Percentiles rank a stretch among this genome's conserved stretches.
Evolutionary conservation across 169 alveolate species (phyloP).

Genomic region (Eimeria acervulina): DNA sequence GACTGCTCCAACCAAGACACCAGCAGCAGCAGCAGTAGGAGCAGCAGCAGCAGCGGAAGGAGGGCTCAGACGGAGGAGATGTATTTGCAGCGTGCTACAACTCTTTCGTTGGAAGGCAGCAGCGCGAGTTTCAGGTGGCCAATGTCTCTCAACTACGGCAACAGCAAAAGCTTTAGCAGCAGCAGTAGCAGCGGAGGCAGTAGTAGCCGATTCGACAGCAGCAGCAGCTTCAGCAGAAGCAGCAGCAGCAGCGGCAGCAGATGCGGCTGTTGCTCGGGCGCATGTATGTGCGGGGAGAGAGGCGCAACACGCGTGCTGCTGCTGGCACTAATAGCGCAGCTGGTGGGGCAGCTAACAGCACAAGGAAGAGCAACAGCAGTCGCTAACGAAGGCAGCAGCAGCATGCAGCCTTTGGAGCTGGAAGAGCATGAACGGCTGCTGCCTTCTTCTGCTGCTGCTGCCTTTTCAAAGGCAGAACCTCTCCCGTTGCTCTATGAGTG

Average conservation of each 20-base stretch:
- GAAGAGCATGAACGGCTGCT: background rate
- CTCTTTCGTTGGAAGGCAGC: background rate
- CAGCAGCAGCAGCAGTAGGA: constrained; percentile 21
- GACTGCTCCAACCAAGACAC: background rate
- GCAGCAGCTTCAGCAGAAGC: no score
- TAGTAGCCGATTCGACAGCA: no score
- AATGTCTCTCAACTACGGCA: background rate
- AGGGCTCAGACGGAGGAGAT: background rate
- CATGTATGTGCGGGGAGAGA: background rate
- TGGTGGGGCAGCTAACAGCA: constrained; percentile 42
- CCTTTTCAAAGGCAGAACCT: background rate
- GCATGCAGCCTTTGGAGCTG: background rate
- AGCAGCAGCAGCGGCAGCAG: background rate
- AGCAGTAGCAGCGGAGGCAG: no score
- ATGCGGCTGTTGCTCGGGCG: background rate
- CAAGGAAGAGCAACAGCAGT: constrained; percentile 1
- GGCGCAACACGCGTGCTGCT: constrained; percentile 34
- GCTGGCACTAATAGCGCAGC: constrained; percentile 39
- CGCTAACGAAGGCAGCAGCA: background rate
- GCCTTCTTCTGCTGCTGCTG: background rate
- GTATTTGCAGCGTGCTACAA: background rate
- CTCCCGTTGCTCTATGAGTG: constrained; percentile 72
- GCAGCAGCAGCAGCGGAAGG: constrained; percentile 12
- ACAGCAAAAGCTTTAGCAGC: no score
- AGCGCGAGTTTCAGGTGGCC: background rate